Conservation (phyloP, 1,284 basidiomycete species). For the Boletus mariae region DNA sequence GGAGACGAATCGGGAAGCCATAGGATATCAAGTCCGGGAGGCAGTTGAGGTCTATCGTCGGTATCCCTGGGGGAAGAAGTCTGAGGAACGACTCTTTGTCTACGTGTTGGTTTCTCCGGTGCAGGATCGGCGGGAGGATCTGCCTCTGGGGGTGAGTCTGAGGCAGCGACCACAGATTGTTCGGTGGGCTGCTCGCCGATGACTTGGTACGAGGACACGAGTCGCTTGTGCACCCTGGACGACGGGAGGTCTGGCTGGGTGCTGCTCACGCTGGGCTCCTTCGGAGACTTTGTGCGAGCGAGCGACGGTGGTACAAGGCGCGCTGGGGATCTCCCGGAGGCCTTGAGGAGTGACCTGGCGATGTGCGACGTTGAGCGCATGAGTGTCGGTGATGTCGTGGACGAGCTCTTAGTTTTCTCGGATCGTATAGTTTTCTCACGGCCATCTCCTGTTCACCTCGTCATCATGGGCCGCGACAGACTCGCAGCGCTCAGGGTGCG, state of each 20-base stretch:
- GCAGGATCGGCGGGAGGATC: slow-evolving; percentile 25
- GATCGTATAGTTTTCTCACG: slow-evolving; percentile 18
- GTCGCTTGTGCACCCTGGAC: slow-evolving; percentile 34
- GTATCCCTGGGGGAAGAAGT: slow-evolving; percentile 34
- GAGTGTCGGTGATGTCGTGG: neutral
- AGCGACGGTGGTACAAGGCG: slow-evolving; percentile 11
- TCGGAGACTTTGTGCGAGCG: slow-evolving; percentile 25
- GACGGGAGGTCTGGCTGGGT: slow-evolving; percentile 20
- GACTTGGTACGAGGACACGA: slow-evolving; percentile 31
- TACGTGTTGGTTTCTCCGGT: slow-evolving; percentile 38
- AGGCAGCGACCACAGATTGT: slow-evolving; percentile 4
- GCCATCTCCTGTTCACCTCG: slow-evolving; percentile 1
- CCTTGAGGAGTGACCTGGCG: slow-evolving; percentile 18
- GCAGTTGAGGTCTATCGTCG: slow-evolving; percentile 44
- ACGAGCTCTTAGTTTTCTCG: slow-evolving; percentile 7
- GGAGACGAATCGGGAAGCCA: slow-evolving; percentile 48
- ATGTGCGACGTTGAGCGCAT: slow-evolving; percentile 29
- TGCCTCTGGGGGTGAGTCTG: slow-evolving; percentile 24
- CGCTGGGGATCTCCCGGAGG: slow-evolving; percentile 8
- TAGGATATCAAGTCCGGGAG: slow-evolving; percentile 56
- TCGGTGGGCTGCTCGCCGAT: slow-evolving; percentile 18
- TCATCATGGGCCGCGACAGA: slow-evolving; percentile 30
- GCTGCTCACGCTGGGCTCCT: slow-evolving; percentile 16
- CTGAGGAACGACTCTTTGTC: slow-evolving; percentile 31
- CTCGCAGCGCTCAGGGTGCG: slow-evolving; percentile 33